Base-by-base conservation (phyloP, 2,329 filamentous ascomycete species). In the Albifimbria verrucaria region DNA sequence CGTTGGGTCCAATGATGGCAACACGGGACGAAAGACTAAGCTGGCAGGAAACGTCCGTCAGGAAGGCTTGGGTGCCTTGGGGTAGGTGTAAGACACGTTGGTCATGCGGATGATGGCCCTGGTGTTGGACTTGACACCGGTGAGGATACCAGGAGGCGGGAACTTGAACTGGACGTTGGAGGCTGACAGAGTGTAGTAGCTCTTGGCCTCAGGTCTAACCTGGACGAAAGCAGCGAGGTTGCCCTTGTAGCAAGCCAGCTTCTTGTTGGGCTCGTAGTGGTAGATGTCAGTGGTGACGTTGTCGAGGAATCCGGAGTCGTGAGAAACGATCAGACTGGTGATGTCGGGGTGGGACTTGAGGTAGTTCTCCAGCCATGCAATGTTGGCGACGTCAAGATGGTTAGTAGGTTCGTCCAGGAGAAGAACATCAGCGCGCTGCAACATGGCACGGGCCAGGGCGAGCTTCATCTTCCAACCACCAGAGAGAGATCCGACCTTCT, bases 381-480 rank as follows among this genome's bases (percentile, higher is more conserved):
- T 92, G 72, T 97, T 97, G 66, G 86, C 86, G 64, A 97, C 92
- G 71, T 99, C 94, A 70, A 99, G 79, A 75, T 99, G 94, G 79
- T 99, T 99, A 65, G 94, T 99, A 72, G 94, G 94, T 83, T 99
- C 94, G 81, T 99, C 94, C 53, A 99, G 85, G 49, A 99, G 80
- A 54, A 99, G 82, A 49, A 99, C 92, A 70, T 99, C 94, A n/a
- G 94, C 93, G 67, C 87, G 89, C 80, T 94, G 90, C 65, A 99
- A 82, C 92, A 99, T 97, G 59, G 94, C 94, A 65, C 94, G 86
- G 50, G 94, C 94, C 71, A 99, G 76, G 60, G 94, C 94, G 56
- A 99, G 78, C 85, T 99, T 99, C 94, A 99, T 99, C 83, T 97
- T 97, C 94, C 94, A 99, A 69, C 94, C 94, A 75, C 94, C 94